Conservation (phyloP, 495 filamentous ascomycete genomes). For the Barbatosphaeria neglecta region DNA sequence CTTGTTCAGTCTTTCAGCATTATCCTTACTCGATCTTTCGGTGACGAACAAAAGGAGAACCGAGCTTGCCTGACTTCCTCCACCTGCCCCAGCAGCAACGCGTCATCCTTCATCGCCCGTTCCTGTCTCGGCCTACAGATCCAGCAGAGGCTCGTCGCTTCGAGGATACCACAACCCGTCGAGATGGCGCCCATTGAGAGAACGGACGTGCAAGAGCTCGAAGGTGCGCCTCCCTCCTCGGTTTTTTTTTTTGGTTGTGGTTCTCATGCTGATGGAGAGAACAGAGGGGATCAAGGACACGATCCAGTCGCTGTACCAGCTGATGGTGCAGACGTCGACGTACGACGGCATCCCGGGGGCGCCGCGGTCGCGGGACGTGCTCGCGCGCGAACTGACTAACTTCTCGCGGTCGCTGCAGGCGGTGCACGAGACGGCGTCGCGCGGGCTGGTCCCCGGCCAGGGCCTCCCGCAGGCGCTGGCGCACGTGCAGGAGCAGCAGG, state of each 20-base stretch:
- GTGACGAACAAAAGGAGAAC: too few relatives aligned
- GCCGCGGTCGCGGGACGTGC: slow-evolving; percentile 18
- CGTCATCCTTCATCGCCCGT: too few relatives aligned
- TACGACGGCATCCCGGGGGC: slow-evolving; percentile 38
- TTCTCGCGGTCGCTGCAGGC: slow-evolving; percentile 21
- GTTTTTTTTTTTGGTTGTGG: neutral
- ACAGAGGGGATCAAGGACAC: slow-evolving; percentile 49
- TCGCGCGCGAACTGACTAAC: slow-evolving; percentile 20
- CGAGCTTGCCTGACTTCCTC: too few relatives aligned
- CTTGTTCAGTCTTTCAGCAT: too few relatives aligned
- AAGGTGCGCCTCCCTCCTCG: neutral
- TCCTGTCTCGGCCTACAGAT: too few relatives aligned
- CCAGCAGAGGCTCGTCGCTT: too few relatives aligned
- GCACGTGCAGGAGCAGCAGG: too few relatives aligned
- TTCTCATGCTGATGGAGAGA: neutral
- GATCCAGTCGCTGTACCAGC: slow-evolving; percentile 73
- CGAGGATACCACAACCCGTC: too few relatives aligned
- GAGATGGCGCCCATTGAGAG: neutral
- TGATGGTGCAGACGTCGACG: slow-evolving; percentile 53
- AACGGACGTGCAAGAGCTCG: neutral
- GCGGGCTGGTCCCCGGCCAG: neutral
- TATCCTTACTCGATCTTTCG: too few relatives aligned
- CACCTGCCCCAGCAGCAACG: too few relatives aligned
- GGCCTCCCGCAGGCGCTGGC: neutral
- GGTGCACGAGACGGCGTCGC: slow-evolving; percentile 29